These are phyloP conservation scores for Trichothecium sympodiale DNA, from an alignment of 2,329 filamentous ascomycete genomes.

Conservation along the genomic window DNA sequence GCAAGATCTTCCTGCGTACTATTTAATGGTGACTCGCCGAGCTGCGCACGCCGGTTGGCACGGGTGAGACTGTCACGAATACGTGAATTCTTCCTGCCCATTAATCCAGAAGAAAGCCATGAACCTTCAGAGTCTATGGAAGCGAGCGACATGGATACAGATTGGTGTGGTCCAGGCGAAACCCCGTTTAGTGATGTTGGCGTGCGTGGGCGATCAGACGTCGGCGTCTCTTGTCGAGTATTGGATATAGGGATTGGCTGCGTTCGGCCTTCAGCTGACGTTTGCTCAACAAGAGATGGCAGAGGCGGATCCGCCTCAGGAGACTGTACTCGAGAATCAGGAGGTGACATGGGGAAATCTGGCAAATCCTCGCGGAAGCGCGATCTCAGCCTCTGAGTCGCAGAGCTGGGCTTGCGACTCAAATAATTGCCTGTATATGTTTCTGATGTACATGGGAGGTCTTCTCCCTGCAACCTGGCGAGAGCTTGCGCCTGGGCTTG, in stretches of 20 bases:
- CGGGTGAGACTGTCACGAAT: constrained; percentile 29
- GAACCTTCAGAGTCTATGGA: constrained; percentile 94
- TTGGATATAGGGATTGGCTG: constrained; percentile 18
- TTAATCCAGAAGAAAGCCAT: constrained; percentile 74
- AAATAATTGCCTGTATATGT: constrained; percentile 14
- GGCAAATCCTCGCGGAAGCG: constrained; percentile 89
- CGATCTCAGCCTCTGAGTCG: constrained; percentile 70
- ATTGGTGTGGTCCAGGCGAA: constrained; percentile 43
- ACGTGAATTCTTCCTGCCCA: constrained; percentile 34
- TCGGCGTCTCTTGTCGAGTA: constrained; percentile 36
- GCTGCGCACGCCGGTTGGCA: constrained; percentile 17
- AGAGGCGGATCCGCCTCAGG: constrained; percentile 49
- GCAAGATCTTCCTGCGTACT: constrained; percentile 54
- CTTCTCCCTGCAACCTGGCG: constrained; percentile 22
- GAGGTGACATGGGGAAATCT: constrained; percentile 75
- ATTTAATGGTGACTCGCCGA: constrained; percentile 29
- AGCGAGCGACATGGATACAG: constrained; percentile 73
- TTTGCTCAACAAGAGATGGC: constrained; percentile 17
- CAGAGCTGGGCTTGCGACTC: constrained; percentile 23
- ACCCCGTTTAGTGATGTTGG: constrained; percentile 13
- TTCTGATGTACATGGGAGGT: constrained; percentile 9
- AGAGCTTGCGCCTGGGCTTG: constrained; percentile 20
- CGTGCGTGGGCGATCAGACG: constrained; percentile 8
- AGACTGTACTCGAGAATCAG: constrained; percentile 70
- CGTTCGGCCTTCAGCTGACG: constrained; percentile 9